These are phyloP conservation scores for Ramichloridium luteum DNA, from an alignment of 2,329 filamentous ascomycete genomes.

Conservation along the genomic window DNA sequence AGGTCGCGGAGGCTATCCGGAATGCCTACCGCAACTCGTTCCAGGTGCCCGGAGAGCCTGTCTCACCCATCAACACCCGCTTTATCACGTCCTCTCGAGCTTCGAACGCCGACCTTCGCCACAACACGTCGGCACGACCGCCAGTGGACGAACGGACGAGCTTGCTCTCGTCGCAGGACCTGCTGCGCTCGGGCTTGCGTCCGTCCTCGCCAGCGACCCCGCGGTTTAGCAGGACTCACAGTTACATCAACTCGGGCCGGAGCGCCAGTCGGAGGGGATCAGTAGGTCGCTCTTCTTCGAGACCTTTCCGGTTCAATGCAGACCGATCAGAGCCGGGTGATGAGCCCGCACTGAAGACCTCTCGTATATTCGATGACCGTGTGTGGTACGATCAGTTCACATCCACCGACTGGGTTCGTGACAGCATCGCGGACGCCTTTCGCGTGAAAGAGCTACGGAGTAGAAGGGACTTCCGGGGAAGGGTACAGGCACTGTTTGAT, in stretches of 20 bases:
- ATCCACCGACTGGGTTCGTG: slow-evolving; percentile 95
- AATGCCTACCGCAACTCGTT: slow-evolving; percentile 24
- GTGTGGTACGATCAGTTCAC: slow-evolving; percentile 99
- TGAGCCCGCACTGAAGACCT: slow-evolving; percentile 52
- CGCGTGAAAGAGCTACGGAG: slow-evolving; percentile 72
- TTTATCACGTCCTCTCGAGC: slow-evolving; percentile 15
- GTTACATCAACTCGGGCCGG: slow-evolving; percentile 16
- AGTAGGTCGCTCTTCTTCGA: slow-evolving; percentile 30
- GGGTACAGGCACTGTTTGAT: slow-evolving; percentile 64
- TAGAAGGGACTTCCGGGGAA: slow-evolving; percentile 75
- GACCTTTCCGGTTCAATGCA: slow-evolving; percentile 9
- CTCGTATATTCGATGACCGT: slow-evolving; percentile 55
- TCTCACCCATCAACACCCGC: slow-evolving; percentile 19
- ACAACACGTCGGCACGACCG: slow-evolving; percentile 18
- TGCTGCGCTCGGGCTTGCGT: slow-evolving; percentile 14
- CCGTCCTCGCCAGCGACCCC: slow-evolving; percentile 18
- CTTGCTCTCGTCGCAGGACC: slow-evolving; percentile 30
- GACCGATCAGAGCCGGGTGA: slow-evolving; percentile 21
- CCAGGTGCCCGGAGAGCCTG: slow-evolving; percentile 17
- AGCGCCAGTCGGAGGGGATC: slow-evolving; percentile 31
- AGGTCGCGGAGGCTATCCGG: slow-evolving; percentile 21
- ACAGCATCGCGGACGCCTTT: slow-evolving; percentile 88
- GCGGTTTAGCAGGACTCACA: slow-evolving; percentile 24
- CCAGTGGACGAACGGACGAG: slow-evolving; percentile 35
- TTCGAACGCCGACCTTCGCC: slow-evolving; percentile 26